phyloP scores from a whole-genome alignment of 2,329 filamentous ascomycete genomes.

The Scleromitrula shiraiana region DNA sequence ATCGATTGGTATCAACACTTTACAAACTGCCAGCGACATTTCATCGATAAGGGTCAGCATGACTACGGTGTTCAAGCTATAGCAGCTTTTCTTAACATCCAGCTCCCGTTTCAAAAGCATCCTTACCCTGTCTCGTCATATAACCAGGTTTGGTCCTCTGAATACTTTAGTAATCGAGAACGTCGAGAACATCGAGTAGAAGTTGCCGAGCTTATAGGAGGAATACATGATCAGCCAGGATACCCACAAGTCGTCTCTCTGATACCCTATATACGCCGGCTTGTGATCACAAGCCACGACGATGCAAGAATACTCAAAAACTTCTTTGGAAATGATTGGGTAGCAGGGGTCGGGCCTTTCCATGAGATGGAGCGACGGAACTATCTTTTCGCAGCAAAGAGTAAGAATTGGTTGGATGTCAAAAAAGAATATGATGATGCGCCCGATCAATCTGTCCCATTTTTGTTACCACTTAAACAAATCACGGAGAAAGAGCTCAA shows the following conservation, averaged over 20 bases:
- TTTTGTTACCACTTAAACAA: constrained; percentile 72
- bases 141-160: background rate
- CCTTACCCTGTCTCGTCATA: constrained; percentile 19
- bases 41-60: constrained; percentile 83
- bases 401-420: constrained; percentile 78
- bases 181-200: too few species aligned
- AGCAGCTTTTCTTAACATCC: constrained; percentile 86
- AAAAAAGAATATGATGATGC: constrained; percentile 88
- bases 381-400: constrained; percentile 92
- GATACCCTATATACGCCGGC: constrained; percentile 80
- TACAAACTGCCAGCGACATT: constrained; percentile 83
- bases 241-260: constrained; percentile 50
- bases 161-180: background rate
- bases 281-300: constrained; percentile 89
- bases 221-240: constrained; percentile 5
- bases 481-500: constrained; percentile 74
- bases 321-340: constrained; percentile 95
- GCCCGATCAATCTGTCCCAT: constrained; percentile 66
- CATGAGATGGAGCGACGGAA: constrained; percentile 88
- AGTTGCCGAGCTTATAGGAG: too few species aligned
- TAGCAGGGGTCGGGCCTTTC: constrained; percentile 67
- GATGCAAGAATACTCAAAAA: constrained; percentile 79
- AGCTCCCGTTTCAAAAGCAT: constrained; percentile 71
- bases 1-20: constrained; percentile 91
- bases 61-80: constrained; percentile 78